phyloP scores from a whole-genome alignment of 306 rosid genomes.

The Pueraria montana region DNA sequence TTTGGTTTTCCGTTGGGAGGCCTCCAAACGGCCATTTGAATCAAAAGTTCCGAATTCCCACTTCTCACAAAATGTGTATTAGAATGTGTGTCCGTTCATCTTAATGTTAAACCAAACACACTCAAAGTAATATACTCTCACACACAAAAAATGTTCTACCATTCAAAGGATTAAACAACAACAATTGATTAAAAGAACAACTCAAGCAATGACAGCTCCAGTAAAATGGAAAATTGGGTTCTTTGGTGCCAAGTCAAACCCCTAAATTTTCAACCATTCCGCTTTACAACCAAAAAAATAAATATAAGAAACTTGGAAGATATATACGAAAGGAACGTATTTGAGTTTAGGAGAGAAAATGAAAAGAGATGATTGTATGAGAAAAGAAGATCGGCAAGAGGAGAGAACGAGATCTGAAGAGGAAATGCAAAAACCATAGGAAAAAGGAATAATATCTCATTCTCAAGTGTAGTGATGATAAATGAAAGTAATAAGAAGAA shows the following conservation, averaged over 20 bases:
- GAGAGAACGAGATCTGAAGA: conserved; percentile 54
- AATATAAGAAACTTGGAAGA: not conserved
- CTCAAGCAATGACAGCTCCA: not conserved
- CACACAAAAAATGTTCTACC: not conserved
- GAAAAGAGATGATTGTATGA: not conserved
- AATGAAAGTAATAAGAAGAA: too few relatives aligned
- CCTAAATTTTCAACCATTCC: conserved; percentile 34
- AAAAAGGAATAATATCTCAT: not conserved
- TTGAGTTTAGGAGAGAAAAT: not conserved
- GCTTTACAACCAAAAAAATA: not conserved
- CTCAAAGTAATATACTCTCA: not conserved
- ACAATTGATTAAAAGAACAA: not conserved
- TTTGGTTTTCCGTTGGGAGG: too few relatives aligned
- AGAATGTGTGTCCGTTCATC: too few relatives aligned
- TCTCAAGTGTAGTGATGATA: too few relatives aligned
- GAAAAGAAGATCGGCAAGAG: conserved; percentile 15
- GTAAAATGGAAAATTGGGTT: conserved; percentile 5
- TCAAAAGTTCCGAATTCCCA: too few relatives aligned
- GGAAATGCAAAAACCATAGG: not conserved
- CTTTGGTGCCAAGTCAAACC: conserved; percentile 34
- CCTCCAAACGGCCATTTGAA: too few relatives aligned
- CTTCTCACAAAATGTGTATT: too few relatives aligned
- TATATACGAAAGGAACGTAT: not conserved
- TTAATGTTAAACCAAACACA: too few relatives aligned
- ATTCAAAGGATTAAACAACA: not conserved